Percentiles rank a stretch among this genome's conserved stretches.
phyloP scores from a whole-genome alignment of 306 rosid genomes.

The peach (Prunus persica) region Prunus_persica_NCBIv2 NC_034011.1:1814001-1814500 shows the following conservation, averaged over 20 bases:
- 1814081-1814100: conserved; percentile 44
- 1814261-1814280: conserved; percentile 52
- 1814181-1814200: conserved; percentile 99
- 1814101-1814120: conserved; percentile 75
- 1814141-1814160: conserved; percentile 97
- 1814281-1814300: conserved; percentile 6
- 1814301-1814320: conserved; percentile 15
- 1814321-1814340: conserved; percentile 1
- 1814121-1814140: conserved; percentile 94
- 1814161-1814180: conserved; percentile 98
- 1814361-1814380: conserved; percentile 99
- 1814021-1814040: conserved; percentile 23
- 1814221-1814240: conserved; percentile 94
- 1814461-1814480: conserved; percentile 98
- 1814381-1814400: conserved; percentile 99
- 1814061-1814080: neutral
- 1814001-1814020: conserved; percentile 74
- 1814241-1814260: conserved; percentile 99
- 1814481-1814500: conserved; percentile 91
- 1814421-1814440: conserved; percentile 97
- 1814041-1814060: neutral
- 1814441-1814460: conserved; percentile 99
- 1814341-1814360: conserved; percentile 29
- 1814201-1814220: conserved; percentile 97
- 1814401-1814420: conserved; percentile 99